Evolutionary conservation across 768 basidiomycete species (phyloP).

Genomic region (Crepidotus variabilis): DNA sequence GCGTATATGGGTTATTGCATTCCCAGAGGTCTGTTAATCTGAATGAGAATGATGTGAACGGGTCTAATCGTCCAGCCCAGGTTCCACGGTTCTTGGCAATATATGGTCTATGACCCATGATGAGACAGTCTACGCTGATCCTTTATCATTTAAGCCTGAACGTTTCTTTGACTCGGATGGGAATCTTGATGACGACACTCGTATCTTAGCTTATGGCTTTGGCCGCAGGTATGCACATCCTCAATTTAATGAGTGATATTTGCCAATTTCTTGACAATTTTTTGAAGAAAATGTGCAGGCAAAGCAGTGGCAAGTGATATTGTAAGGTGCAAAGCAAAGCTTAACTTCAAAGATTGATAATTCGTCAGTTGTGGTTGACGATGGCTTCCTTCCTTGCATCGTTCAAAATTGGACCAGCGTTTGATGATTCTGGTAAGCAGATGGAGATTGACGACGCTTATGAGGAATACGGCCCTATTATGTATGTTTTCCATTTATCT

Average conservation of each 20-base stretch:
- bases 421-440: slow-evolving; percentile 10
- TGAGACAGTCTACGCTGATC: slow-evolving; percentile 16
- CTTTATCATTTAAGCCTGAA: slow-evolving; percentile 22
- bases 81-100: slow-evolving; percentile 9
- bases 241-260: neutral
- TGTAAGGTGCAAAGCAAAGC: neutral
- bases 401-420: neutral
- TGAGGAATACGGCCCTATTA: slow-evolving; percentile 1
- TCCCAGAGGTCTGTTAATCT: slow-evolving; percentile 14
- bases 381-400: slow-evolving; percentile 3
- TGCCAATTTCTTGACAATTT: neutral
- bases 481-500: too few species aligned
- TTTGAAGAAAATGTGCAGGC: slow-evolving; percentile 14
- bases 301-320: slow-evolving; percentile 10
- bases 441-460: slow-evolving; percentile 6
- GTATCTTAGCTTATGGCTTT: slow-evolving; percentile 7
- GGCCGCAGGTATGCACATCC: slow-evolving; percentile 7
- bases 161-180: slow-evolving; percentile 16
- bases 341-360: neutral
- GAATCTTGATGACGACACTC: slow-evolving; percentile 7
- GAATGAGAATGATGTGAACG: neutral
- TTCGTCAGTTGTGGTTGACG: slow-evolving; percentile 7
- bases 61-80: slow-evolving; percentile 2
- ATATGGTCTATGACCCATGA: slow-evolving; percentile 21
- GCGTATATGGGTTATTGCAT: slow-evolving; percentile 22